These are phyloP conservation scores for Ilex paraguariensis DNA, from an alignment of 305 asterid species.

Conservation along the genomic window DNA sequence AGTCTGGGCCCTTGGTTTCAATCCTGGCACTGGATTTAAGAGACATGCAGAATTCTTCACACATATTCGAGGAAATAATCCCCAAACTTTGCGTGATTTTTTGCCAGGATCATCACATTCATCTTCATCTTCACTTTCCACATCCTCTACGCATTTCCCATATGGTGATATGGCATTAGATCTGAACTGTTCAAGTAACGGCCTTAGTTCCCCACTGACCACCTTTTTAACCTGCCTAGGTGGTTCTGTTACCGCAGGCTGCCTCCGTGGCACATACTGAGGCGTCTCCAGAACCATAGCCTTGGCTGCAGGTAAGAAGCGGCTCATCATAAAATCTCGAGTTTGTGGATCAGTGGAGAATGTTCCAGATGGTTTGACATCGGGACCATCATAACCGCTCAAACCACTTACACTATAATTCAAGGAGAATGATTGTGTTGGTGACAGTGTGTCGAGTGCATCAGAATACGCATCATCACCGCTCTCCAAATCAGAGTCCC, in stretches of 20 bases:
- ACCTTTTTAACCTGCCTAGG: conserved; percentile 40
- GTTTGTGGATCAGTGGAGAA: conserved; percentile 59
- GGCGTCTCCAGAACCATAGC: conserved; percentile 79
- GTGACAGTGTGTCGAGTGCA: conserved; percentile 48
- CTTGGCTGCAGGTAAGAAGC: conserved; percentile 91
- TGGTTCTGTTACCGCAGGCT: conserved; percentile 26
- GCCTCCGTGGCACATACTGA: conserved; percentile 45
- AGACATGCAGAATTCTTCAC: conserved; percentile 74
- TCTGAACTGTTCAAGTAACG: conserved; percentile 32
- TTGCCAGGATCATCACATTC: conserved; percentile 36
- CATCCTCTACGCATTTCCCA: conserved; percentile 32
- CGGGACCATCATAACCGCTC: conserved; percentile 47
- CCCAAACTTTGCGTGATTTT: conserved; percentile 62
- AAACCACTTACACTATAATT: conserved; percentile 66
- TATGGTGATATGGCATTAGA: conserved; percentile 28
- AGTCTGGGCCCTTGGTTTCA: conserved; percentile 37
- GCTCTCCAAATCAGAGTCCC: conserved; percentile 50
- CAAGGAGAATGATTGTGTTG: conserved; percentile 46
- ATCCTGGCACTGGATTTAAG: conserved; percentile 55
- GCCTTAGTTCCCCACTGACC: conserved; percentile 51
- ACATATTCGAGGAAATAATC: conserved; percentile 68
- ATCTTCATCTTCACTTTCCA: conserved; percentile 53
- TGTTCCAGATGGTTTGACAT: conserved; percentile 48
- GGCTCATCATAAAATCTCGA: conserved; percentile 76
- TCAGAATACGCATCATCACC: conserved; percentile 59